Conservation (phyloP, 1,284 basidiomycete genomes). For the Ustilago cynodontis region DNA sequence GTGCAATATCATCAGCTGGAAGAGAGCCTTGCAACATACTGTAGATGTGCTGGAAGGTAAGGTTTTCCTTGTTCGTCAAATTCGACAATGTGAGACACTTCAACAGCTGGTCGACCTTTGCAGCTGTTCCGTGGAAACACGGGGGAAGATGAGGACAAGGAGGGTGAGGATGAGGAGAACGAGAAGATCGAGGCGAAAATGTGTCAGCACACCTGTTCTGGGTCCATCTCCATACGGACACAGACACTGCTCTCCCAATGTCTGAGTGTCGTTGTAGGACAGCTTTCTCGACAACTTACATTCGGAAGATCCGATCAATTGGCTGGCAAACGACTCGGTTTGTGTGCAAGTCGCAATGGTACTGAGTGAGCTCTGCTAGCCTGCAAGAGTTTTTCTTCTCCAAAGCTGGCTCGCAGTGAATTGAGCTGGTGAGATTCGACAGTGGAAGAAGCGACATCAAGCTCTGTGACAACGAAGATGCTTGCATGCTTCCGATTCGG, state of each 20-base stretch:
- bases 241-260: constrained; percentile 1
- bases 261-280: no score
- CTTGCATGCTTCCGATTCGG: not conserved
- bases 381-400: constrained; percentile 17
- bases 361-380: constrained; percentile 55
- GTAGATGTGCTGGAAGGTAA: constrained; percentile 42
- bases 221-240: not conserved
- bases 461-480: not conserved
- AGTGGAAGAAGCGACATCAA: constrained; percentile 12
- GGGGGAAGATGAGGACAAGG: not conserved
- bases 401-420: constrained; percentile 23
- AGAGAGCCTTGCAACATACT: constrained; percentile 24
- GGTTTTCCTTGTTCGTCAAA: constrained; percentile 49
- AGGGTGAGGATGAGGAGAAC: not conserved
- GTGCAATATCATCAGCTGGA: no score
- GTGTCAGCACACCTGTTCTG: not conserved
- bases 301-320: constrained; percentile 59
- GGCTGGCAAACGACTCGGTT: constrained; percentile 55
- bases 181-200: no score
- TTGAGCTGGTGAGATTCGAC: not conserved
- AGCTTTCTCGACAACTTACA: constrained; percentile 13
- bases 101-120: constrained; percentile 52
- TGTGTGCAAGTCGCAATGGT: constrained; percentile 51
- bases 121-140: constrained; percentile 16
- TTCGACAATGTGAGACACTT: constrained; percentile 61